phyloP scores from a whole-genome alignment of 257 asterid genomes.

The Oldenlandia corymbosa region DNA sequence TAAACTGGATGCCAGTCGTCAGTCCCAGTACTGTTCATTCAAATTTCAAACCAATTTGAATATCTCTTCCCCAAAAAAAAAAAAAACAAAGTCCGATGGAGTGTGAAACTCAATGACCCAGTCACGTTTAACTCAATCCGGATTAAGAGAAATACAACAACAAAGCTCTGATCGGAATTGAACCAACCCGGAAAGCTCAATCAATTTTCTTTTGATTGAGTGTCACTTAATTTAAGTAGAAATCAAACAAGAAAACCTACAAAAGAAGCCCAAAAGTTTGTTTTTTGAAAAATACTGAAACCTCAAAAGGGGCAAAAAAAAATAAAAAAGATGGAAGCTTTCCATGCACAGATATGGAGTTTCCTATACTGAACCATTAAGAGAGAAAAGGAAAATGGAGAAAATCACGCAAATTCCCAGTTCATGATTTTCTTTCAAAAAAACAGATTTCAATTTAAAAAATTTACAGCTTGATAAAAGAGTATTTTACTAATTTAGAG shows the following conservation, averaged over 20 bases:
- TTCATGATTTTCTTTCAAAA: not conserved
- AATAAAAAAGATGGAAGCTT: not conserved
- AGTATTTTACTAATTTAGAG: no score
- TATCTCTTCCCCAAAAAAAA: no score
- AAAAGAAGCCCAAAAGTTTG: not conserved
- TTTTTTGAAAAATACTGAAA: not conserved
- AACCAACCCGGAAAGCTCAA: not conserved
- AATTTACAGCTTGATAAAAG: not conserved
- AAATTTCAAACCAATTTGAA: slow-evolving; percentile 15
- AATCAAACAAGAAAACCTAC: not conserved
- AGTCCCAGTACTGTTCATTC: not conserved
- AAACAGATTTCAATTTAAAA: not conserved
- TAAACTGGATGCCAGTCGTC: no score
- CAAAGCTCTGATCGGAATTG: not conserved
- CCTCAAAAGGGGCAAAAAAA: not conserved
- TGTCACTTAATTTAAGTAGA: not conserved
- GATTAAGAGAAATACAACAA: not conserved
- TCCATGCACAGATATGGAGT: not conserved
- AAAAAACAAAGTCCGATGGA: not conserved
- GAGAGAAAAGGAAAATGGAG: not conserved
- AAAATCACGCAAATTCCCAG: not conserved
- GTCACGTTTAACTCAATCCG: not conserved
- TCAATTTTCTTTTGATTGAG: not conserved
- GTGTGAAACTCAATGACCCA: slow-evolving; percentile 1
- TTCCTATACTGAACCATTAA: not conserved